phyloP scores from a whole-genome alignment of 108 stramenopile genomes.

The Cyclostephanos tholiformis region DNA sequence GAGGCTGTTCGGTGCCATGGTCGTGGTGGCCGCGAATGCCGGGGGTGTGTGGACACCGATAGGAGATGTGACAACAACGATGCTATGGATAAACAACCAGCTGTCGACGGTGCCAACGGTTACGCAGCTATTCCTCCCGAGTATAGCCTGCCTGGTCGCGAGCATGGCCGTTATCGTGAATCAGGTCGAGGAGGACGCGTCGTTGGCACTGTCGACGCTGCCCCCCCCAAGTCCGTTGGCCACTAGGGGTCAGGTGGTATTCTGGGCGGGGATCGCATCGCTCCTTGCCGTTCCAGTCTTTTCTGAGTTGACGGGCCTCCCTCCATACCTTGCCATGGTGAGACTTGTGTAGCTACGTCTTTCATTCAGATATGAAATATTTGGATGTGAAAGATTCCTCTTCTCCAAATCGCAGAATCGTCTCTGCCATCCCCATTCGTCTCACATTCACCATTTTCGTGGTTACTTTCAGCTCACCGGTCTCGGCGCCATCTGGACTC shows the following conservation, averaged over 20 bases:
- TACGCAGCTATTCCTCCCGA: conserved; percentile 86
- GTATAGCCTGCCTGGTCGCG: conserved; percentile 80
- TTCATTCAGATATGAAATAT: not conserved
- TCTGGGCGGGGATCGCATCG: conserved; percentile 85
- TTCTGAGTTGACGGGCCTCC: conserved; percentile 88
- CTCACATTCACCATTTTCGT: not conserved
- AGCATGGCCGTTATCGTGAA: conserved; percentile 83
- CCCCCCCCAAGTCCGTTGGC: conserved; percentile 79
- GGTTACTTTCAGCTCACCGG: conserved; percentile 65
- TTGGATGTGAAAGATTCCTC: not conserved
- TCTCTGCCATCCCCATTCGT: not conserved
- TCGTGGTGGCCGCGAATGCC: conserved; percentile 94
- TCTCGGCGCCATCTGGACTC: conserved; percentile 91
- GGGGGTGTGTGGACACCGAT: conserved; percentile 97
- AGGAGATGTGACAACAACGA: conserved; percentile 95
- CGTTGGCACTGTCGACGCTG: conserved; percentile 42
- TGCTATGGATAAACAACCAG: conserved; percentile 95
- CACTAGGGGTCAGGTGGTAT: conserved; percentile 83
- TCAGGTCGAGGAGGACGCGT: conserved; percentile 80
- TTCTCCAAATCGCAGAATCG: not conserved
- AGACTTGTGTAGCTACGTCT: conserved; percentile 6
- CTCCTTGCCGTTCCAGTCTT: conserved; percentile 90
- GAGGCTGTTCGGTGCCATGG: conserved; percentile 92
- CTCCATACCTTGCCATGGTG: conserved; percentile 92
- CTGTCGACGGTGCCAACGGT: conserved; percentile 90